Percentiles rank a stretch among this genome's conserved stretches.
Conservation (phyloP, 2,329 filamentous ascomycete species). For the Xylaria sp. region DNA sequence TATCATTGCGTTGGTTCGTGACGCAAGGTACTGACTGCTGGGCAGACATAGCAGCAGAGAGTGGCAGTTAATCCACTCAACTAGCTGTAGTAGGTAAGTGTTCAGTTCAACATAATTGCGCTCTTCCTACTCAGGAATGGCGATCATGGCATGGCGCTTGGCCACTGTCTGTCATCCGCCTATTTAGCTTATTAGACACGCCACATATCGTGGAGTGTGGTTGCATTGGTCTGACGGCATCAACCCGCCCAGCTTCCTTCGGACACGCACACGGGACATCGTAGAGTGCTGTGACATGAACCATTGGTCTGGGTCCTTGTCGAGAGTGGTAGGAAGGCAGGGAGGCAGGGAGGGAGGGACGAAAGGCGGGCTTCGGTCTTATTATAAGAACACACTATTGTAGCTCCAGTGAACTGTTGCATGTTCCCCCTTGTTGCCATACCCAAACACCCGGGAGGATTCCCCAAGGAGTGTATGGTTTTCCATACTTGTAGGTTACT, state of each 20-base stretch:
- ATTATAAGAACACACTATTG: slow-evolving; percentile 21
- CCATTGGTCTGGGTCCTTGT: slow-evolving; percentile 25
- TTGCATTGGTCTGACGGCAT: slow-evolving; percentile 33
- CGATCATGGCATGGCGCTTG: slow-evolving; percentile 8
- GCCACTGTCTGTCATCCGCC: slow-evolving; percentile 14
- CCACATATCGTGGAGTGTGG: slow-evolving; percentile 28
- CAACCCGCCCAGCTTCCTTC: slow-evolving; percentile 30
- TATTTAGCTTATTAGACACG: slow-evolving; percentile 27
- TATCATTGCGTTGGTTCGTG: not conserved
- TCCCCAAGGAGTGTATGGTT: slow-evolving; percentile 4
- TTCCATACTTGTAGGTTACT: not conserved
- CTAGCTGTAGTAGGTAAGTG: not conserved
- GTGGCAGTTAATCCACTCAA: not conserved
- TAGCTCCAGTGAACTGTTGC: slow-evolving; percentile 8
- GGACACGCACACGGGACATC: slow-evolving; percentile 1
- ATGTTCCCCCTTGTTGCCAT: slow-evolving; percentile 19
- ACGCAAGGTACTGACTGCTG: slow-evolving; percentile 11
- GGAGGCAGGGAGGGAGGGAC: slow-evolving; percentile 5
- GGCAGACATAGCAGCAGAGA: not conserved
- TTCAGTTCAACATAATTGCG: not conserved
- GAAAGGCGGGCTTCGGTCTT: not conserved
- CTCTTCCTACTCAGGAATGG: slow-evolving; percentile 2
- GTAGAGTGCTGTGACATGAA: slow-evolving; percentile 31
- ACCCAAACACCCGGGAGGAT: slow-evolving; percentile 27
- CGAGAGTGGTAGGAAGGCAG: slow-evolving; percentile 6